Base-by-base conservation (phyloP, 106 monocot species). In the Platanthera guangdongensis region DNA sequence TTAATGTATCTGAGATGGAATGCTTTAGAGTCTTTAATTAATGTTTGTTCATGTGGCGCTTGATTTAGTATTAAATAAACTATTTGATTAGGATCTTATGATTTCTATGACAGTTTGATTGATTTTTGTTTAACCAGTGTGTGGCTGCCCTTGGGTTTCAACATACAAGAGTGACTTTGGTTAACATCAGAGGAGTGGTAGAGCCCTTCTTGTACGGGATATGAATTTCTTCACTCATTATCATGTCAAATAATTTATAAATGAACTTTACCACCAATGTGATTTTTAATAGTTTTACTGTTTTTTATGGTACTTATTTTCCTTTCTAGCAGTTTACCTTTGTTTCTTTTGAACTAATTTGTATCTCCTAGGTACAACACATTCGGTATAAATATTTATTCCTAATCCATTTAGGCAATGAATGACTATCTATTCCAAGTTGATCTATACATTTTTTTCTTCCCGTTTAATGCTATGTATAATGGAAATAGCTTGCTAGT, bases 161-260 rank as follows among this genome's bases (percentile, higher is more conserved):
- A 83, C 94, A 94, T 54, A 91, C 97, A 80, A 89, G 97, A 76
- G 83, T 86, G 78, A 94, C 97, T 68, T 79, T 97, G 76, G 87
- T 97, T 74, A 85, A 97, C 83, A 60, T 94, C 64, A 68, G 71
- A 76, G 97, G 97, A 76, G 74, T 86, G 97, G 97, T 97, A 87
- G 10, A 39, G 12, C 25, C 19, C 5, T 67, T 39, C 47, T 47
- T 70, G 4, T 47, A 16, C 47, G 15, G n/a, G 47, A 6, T 15
- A 47, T 16, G 14, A 1, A 48, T 70, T 46, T 16, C 2, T 18
- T 70, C 11, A 48, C 16, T 70, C 14, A 48, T 16, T 70, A 15
- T 70, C 10, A 32, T 59, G 18, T 59, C 6, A 59, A 59, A 18
- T 19, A 19, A 19, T 59, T 59, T 59, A 18, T 19, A 32, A 59